Conservation (phyloP, 2,329 filamentous ascomycete species). For the Arthroderma sp. region DNA sequence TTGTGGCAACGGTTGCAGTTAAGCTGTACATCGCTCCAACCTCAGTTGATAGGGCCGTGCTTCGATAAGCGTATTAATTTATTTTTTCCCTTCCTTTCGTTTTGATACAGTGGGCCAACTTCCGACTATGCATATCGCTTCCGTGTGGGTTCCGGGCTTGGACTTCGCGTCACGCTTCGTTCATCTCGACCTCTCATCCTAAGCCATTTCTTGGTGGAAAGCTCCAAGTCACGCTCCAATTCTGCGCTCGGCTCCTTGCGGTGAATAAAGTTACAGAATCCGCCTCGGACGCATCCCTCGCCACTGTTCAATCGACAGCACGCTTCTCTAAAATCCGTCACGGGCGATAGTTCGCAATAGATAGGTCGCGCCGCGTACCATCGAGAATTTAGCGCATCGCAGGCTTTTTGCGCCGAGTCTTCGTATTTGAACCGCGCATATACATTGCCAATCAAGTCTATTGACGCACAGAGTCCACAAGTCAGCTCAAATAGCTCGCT, state of each 20-base stretch:
- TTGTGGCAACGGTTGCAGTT: too few relatives aligned
- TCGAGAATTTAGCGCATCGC: slow-evolving; percentile 82
- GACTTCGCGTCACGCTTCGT: slow-evolving; percentile 67
- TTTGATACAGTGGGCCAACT: too few relatives aligned
- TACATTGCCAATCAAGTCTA: slow-evolving; percentile 93
- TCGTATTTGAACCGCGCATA: slow-evolving; percentile 99
- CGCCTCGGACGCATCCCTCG: slow-evolving; percentile 87
- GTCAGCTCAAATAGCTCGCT: too few relatives aligned
- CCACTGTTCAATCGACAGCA: slow-evolving; percentile 90
- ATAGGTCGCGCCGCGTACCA: slow-evolving; percentile 97
- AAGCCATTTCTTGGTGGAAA: slow-evolving; percentile 94
- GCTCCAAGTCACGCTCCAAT: slow-evolving; percentile 71
- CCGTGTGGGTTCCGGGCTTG: slow-evolving; percentile 70
- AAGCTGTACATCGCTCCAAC: too few relatives aligned
- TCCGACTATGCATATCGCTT: slow-evolving; percentile 45
- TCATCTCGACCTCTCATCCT: slow-evolving; percentile 71
- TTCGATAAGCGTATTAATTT: too few relatives aligned
- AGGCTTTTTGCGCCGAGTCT: slow-evolving; percentile 83
- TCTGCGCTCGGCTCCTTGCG: slow-evolving; percentile 86
- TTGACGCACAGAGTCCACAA: background rate
- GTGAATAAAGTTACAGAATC: slow-evolving; percentile 99
- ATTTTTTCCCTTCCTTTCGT: too few relatives aligned
- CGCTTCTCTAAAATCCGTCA: slow-evolving; percentile 95
- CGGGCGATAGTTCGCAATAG: slow-evolving; percentile 93
- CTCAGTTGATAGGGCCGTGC: too few relatives aligned